These are phyloP conservation scores for Tilletia horrida DNA, from an alignment of 1,284 basidiomycete species.

Conservation along the genomic window DNA sequence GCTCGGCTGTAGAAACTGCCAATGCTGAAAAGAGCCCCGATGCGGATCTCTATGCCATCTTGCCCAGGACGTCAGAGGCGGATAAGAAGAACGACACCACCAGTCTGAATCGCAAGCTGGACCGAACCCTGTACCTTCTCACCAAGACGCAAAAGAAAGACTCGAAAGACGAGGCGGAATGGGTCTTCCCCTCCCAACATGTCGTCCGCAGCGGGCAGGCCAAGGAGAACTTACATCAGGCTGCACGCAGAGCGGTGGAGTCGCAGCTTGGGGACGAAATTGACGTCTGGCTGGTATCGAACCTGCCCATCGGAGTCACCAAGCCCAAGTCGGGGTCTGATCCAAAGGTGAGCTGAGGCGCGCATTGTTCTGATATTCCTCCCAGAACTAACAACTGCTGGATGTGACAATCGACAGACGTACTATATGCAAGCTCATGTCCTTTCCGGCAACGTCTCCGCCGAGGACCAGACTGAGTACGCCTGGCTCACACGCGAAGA, in stretches of 20 bases:
- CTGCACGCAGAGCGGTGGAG: conserved; percentile 35
- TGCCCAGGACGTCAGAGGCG: conserved; percentile 60
- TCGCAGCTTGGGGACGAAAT: conserved; percentile 39
- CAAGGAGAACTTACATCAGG: conserved; percentile 31
- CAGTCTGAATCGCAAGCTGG: conserved; percentile 75
- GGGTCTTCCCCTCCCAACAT: conserved; percentile 25
- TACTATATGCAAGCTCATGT: conserved; percentile 47
- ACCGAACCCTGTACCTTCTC: conserved; percentile 80
- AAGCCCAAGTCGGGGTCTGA: not conserved
- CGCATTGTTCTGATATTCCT: not conserved
- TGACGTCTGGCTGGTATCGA: conserved; percentile 51
- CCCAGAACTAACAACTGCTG: too few species aligned
- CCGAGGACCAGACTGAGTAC: conserved; percentile 61
- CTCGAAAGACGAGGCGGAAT: not conserved
- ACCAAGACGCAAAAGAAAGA: conserved; percentile 62
- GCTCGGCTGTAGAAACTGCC: not conserved
- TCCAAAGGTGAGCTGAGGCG: not conserved
- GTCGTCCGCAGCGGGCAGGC: conserved; percentile 24
- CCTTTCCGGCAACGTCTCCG: conserved; percentile 33
- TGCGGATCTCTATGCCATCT: conserved; percentile 64
- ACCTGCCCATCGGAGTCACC: conserved; percentile 44
- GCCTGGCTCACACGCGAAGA: conserved; percentile 88
- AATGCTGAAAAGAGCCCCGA: conserved; percentile 27
- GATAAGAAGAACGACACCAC: conserved; percentile 65
- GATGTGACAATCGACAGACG: conserved; percentile 25